Percentiles rank a stretch among this genome's conserved stretches.
Conservation (phyloP, 306 rosid species). For the Citrullus mucosospermus region DNA sequence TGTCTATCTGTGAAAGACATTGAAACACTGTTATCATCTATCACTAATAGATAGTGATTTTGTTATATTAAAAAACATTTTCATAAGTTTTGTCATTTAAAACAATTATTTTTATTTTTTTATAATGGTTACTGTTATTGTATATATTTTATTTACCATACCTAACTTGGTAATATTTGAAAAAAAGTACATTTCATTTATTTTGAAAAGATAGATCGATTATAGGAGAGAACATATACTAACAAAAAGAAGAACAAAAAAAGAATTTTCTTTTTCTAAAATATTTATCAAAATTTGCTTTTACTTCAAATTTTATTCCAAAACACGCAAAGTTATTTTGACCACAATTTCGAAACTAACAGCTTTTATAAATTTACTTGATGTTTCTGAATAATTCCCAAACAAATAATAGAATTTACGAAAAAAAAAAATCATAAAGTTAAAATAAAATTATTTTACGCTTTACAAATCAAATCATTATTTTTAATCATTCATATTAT, state of each 20-base stretch:
- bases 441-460: no score
- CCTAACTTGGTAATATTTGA: neutral
- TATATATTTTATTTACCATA: neutral
- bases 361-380: neutral
- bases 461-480: no score
- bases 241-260: neutral
- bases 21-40: no score
- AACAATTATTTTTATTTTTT: no score
- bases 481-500: no score
- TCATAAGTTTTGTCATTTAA: no score
- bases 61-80: no score
- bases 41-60: no score
- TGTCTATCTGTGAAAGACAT: no score
- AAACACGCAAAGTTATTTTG: neutral
- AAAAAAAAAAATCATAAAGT: no score
- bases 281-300: neutral
- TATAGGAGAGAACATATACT: neutral
- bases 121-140: neutral
- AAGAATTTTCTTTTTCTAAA: neutral
- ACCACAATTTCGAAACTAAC: neutral
- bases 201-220: neutral
- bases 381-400: neutral
- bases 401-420: no score
- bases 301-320: neutral
- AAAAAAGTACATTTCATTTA: neutral